phyloP scores from a whole-genome alignment of 805 yeast species.

The Candida oleophila region DNA sequence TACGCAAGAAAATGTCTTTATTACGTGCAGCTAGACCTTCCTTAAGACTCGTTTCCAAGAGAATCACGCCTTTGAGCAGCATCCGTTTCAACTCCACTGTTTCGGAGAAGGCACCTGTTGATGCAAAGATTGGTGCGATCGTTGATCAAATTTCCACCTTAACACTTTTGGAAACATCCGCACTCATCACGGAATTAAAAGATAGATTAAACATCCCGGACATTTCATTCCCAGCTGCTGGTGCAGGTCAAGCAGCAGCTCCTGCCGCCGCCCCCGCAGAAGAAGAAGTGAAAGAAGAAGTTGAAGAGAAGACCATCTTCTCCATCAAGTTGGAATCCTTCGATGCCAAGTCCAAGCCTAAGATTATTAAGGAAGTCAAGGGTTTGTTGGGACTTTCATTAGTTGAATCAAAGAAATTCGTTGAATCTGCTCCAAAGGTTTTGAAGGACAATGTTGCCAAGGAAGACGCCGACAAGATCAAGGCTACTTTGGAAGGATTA shows the following conservation, averaged over 20 bases:
- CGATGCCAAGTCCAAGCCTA: slow-evolving; percentile 94
- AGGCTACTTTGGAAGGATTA: slow-evolving; percentile 85
- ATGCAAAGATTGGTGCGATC: slow-evolving; percentile 82
- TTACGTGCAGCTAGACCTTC: slow-evolving; percentile 40
- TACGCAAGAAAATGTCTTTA: slow-evolving; percentile 19
- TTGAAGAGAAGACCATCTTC: slow-evolving; percentile 91
- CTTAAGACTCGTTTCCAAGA: slow-evolving; percentile 30
- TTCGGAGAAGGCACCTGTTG: slow-evolving; percentile 54
- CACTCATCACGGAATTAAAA: slow-evolving; percentile 76
- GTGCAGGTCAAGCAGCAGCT: slow-evolving; percentile 50
- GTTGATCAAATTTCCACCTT: slow-evolving; percentile 89
- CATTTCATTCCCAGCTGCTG: slow-evolving; percentile 77
- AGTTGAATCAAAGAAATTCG: slow-evolving; percentile 97
- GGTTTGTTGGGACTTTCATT: slow-evolving; percentile 84
- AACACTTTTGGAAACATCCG: slow-evolving; percentile 91
- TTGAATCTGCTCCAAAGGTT: slow-evolving; percentile 95
- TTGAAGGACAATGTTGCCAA: slow-evolving; percentile 94
- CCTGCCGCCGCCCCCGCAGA: slow-evolving; percentile 71
- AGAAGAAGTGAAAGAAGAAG: slow-evolving; percentile 71
- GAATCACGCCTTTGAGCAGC: slow-evolving; percentile 16
- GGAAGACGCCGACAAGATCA: slow-evolving; percentile 97
- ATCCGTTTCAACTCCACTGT: slow-evolving; percentile 51
- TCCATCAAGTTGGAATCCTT: slow-evolving; percentile 88
- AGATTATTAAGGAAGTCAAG: slow-evolving; percentile 96
- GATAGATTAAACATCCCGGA: slow-evolving; percentile 89